These are phyloP conservation scores for Phytophthora sojae DNA, from an alignment of 352 stramenopile genomes.

Conservation along the genomic window DNA sequence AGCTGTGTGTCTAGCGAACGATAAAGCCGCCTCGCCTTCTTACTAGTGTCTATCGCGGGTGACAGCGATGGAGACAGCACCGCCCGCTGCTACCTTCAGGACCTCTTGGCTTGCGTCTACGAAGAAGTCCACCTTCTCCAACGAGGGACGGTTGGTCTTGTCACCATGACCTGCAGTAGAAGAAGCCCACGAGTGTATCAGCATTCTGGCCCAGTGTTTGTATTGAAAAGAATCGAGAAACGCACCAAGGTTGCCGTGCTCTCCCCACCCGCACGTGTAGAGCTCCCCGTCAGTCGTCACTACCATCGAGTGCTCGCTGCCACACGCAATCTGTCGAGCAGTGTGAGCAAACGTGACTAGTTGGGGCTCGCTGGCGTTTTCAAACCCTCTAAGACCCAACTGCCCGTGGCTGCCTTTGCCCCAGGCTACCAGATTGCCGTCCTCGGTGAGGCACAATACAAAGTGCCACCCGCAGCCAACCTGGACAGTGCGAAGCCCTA, in stretches of 20 bases:
- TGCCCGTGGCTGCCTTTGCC: constrained; percentile 84
- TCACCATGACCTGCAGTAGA: constrained; percentile 62
- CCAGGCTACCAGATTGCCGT: constrained; percentile 60
- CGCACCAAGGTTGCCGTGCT: constrained; percentile 87
- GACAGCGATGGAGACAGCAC: constrained; percentile 73
- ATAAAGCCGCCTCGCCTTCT: not conserved
- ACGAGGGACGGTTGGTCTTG: constrained; percentile 41
- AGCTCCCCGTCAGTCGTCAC: constrained; percentile 58
- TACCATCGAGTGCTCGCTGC: constrained; percentile 79
- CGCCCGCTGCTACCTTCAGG: constrained; percentile 47
- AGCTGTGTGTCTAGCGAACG: constrained; percentile 18
- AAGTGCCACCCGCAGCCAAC: constrained; percentile 84
- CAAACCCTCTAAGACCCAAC: constrained; percentile 46
- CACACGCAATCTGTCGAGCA: constrained; percentile 64
- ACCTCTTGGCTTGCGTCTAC: constrained; percentile 35
- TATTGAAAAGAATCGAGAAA: not conserved
- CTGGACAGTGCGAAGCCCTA: constrained; percentile 37
- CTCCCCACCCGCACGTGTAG: constrained; percentile 83
- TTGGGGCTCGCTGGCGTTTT: constrained; percentile 28
- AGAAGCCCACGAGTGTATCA: too few relatives aligned
- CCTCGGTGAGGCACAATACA: constrained; percentile 55
- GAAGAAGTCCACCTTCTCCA: constrained; percentile 67
- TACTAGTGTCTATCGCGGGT: constrained; percentile 18
- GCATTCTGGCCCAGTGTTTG: too few relatives aligned
- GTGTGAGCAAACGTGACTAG: constrained; percentile 38